Evolutionary conservation across 2,329 filamentous ascomycete genomes (phyloP), one percentile per base, ranked within the genome.

Genomic region (Botrytis elliptica): DNA sequence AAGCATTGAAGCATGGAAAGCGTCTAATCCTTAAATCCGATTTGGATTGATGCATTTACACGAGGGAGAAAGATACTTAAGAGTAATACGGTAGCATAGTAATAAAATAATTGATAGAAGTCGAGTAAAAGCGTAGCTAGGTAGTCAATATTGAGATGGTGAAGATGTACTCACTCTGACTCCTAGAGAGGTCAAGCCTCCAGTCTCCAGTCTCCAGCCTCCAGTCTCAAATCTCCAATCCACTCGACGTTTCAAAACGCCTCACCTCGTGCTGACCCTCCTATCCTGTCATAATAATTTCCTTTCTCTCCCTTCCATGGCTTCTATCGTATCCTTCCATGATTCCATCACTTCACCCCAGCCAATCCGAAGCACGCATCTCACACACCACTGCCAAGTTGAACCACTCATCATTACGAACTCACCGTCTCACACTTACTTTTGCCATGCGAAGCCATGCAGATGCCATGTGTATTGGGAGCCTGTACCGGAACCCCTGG

Each of bases 391-490:
- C 60, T 8, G 38, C 36, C 36, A 63, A 42, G 38, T n/a, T 63
- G 38, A 63, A 63, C 60, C 60, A 63, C 60, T 63, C 59, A 62
- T 22, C 33, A 16, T 16, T 12, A 44, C 14, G 42, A 4, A 44
- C 4, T 63, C 36, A 33, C 33, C 33, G 33, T 33, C 33, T 33
- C 33, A 42, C 36, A 38, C 10, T n/a, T 10, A 38, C 10, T n/a
- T 10, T 29, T 38, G 64, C 64, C 64, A 38, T 49, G 44, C 33
- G 16, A 9, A n/a, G 44, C 64, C 44, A 38, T 52, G 64, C 33
- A 46, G 18, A 67, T 67, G 64, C 64, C 64, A 67, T 67, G 64
- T 67, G 64, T 62, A 25, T 62, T 62, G 33, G 42, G 64, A 38
- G 29, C 44, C 25, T n/a, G 8, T 14, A n/a, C 49, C 49, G 49